Conservation (phyloP, 108 stramenopile species). For the Skeletonema grethae region DNA sequence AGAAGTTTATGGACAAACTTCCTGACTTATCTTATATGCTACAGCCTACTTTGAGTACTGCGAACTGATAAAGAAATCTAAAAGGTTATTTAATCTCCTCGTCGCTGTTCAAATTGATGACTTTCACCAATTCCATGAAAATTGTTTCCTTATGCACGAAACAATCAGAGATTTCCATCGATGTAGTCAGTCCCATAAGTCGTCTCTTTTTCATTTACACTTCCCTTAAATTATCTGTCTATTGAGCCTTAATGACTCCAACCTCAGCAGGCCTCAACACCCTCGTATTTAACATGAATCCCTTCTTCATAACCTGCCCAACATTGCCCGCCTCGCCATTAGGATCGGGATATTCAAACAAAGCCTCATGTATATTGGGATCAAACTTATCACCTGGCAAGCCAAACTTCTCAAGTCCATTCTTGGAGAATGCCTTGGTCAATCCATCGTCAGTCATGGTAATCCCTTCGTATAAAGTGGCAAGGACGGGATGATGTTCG, state of each 20-base stretch:
- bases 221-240: not conserved
- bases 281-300: conserved; percentile 92
- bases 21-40: conserved; percentile 50
- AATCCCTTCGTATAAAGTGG: conserved; percentile 86
- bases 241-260: conserved; percentile 83
- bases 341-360: conserved; percentile 90
- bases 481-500: conserved; percentile 54
- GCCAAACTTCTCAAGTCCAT: conserved; percentile 89
- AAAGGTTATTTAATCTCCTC: not conserved
- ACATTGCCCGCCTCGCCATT: conserved; percentile 72
- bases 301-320: conserved; percentile 94
- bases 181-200: not conserved
- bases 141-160: no score
- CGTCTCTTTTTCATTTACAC: not conserved
- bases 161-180: not conserved
- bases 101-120: not conserved
- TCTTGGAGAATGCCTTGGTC: conserved; percentile 80
- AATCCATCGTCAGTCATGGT: conserved; percentile 90
- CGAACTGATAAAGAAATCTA: not conserved
- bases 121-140: no score
- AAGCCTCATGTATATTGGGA: conserved; percentile 93
- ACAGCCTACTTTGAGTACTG: conserved; percentile 21
- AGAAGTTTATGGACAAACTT: conserved; percentile 35
- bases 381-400: conserved; percentile 91
- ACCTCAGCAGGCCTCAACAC: conserved; percentile 97